A percentile compares a stretch with the other conserved stretches of the same genome.
phyloP scores from a whole-genome alignment of 495 filamentous ascomycete species.

The Hyaloscypha finlandica region DNA sequence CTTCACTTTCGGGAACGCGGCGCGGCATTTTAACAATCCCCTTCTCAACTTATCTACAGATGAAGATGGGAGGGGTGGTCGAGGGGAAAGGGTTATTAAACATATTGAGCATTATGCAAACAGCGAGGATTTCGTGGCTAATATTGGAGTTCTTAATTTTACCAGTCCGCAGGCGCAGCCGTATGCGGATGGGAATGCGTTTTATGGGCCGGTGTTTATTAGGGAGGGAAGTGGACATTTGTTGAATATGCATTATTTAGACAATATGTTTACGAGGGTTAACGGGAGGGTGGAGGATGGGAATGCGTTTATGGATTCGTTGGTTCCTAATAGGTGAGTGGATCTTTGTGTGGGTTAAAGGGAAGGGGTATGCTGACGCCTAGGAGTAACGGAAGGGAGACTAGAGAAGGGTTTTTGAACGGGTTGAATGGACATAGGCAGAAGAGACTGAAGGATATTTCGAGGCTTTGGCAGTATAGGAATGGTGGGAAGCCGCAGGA shows the following conservation, averaged over 20 bases:
- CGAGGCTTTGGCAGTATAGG: constrained; percentile 25
- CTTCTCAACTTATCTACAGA: constrained; percentile 33
- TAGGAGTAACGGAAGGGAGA: not conserved
- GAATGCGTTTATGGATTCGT: constrained; percentile 21
- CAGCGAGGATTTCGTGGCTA: constrained; percentile 30
- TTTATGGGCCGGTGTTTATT: constrained; percentile 17
- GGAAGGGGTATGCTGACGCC: not conserved
- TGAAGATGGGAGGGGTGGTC: constrained; percentile 32
- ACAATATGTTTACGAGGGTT: constrained; percentile 20
- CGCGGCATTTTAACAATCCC: constrained; percentile 87
- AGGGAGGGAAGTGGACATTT: constrained; percentile 20
- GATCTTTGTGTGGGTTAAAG: too few species aligned
- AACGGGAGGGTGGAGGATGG: constrained; percentile 22
- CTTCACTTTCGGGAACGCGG: constrained; percentile 82
- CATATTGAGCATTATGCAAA: constrained; percentile 88
- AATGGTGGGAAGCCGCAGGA: constrained; percentile 18
- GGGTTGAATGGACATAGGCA: not conserved
- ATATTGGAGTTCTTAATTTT: constrained; percentile 21
- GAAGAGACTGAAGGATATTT: constrained; percentile 21
- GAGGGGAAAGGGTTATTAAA: constrained; percentile 46
- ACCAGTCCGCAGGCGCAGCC: constrained; percentile 20
- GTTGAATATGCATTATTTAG: constrained; percentile 27
- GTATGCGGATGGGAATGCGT: constrained; percentile 22
- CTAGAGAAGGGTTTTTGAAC: not conserved
- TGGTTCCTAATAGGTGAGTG: not conserved